These are phyloP conservation scores for Cutaneotrichosporon daszewskae DNA, from an alignment of 1,284 basidiomycete species.

Conservation along the genomic window DNA sequence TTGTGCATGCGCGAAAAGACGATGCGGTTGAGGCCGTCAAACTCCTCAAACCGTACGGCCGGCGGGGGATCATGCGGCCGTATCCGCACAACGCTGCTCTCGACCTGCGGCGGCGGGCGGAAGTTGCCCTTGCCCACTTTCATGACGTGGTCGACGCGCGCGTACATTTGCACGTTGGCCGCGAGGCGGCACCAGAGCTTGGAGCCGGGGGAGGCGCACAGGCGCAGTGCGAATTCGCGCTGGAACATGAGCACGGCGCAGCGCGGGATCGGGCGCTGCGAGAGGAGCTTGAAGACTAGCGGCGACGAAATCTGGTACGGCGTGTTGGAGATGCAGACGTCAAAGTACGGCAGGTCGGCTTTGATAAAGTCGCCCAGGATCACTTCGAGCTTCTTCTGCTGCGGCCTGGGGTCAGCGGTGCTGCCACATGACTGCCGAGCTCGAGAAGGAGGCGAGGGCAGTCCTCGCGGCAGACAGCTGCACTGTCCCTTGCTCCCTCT, in stretches of 20 bases:
- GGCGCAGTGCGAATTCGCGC: slow-evolving; percentile 90
- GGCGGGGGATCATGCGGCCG: slow-evolving; percentile 92
- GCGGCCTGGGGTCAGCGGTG: slow-evolving; percentile 62
- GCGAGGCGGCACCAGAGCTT: slow-evolving; percentile 90
- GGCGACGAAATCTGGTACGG: slow-evolving; percentile 96
- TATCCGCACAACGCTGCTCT: slow-evolving; percentile 85
- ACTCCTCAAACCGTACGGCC: slow-evolving; percentile 92
- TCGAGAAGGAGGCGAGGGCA: neutral
- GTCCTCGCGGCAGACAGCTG: too few species aligned
- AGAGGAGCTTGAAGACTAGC: slow-evolving; percentile 92
- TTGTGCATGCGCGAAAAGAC: slow-evolving; percentile 89
- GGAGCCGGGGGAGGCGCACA: slow-evolving; percentile 80
- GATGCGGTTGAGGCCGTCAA: slow-evolving; percentile 89
- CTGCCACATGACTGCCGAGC: neutral
- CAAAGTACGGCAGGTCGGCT: slow-evolving; percentile 92
- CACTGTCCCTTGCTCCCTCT: neutral
- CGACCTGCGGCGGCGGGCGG: slow-evolving; percentile 90
- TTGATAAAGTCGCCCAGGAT: slow-evolving; percentile 97
- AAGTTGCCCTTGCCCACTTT: slow-evolving; percentile 96
- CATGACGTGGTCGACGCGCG: slow-evolving; percentile 94
- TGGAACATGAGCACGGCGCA: slow-evolving; percentile 99
- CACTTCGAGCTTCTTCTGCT: slow-evolving; percentile 89
- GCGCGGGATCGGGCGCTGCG: slow-evolving; percentile 89
- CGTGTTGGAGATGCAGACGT: slow-evolving; percentile 98
- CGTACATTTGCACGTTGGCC: slow-evolving; percentile 93